Evolutionary conservation across 2,329 filamentous ascomycete species (phyloP).

Genomic region (Fragosphaeria purpurea): DNA sequence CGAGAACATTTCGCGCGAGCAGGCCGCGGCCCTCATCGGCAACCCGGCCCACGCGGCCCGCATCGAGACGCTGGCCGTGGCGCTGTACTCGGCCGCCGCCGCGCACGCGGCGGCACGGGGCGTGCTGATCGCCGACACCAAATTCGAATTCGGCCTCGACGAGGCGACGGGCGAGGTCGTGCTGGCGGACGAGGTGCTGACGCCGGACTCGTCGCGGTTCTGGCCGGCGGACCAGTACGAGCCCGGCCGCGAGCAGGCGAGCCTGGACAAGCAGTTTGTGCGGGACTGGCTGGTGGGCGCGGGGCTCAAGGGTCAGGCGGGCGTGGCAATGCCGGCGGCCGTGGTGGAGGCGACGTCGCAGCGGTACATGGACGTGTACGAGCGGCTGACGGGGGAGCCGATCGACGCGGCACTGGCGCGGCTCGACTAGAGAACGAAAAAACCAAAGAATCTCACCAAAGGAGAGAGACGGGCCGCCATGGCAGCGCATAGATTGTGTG

Average conservation of each 20-base stretch:
- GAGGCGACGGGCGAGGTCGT: constrained; percentile 56
- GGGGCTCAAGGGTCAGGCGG: constrained; percentile 65
- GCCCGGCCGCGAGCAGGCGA: constrained; percentile 64
- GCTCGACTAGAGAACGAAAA: constrained; percentile 7
- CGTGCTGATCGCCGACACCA: constrained; percentile 61
- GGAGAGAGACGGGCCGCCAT: too few relatives aligned
- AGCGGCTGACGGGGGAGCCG: constrained; percentile 52
- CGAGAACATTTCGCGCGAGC: constrained; percentile 71
- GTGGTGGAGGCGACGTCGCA: constrained; percentile 57
- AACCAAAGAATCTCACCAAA: too few relatives aligned
- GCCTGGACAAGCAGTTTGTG: constrained; percentile 81
- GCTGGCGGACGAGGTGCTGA: constrained; percentile 76
- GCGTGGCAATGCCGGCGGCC: constrained; percentile 62
- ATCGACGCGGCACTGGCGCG: constrained; percentile 25
- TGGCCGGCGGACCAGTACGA: constrained; percentile 69
- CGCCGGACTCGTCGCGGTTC: constrained; percentile 75
- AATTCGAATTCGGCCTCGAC: constrained; percentile 58
- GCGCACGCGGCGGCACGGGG: constrained; percentile 55
- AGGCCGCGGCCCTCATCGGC: constrained; percentile 55
- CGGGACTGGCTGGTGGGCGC: constrained; percentile 70
- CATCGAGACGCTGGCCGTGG: constrained; percentile 55
- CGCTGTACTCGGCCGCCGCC: constrained; percentile 53
- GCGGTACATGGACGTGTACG: constrained; percentile 69
- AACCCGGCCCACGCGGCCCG: constrained; percentile 49
- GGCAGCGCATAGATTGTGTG: too few relatives aligned